Evolutionary conservation across 106 monocot genomes (phyloP), one percentile per base, ranked within the genome.

Genomic region (Platanthera zijinensis): DNA sequence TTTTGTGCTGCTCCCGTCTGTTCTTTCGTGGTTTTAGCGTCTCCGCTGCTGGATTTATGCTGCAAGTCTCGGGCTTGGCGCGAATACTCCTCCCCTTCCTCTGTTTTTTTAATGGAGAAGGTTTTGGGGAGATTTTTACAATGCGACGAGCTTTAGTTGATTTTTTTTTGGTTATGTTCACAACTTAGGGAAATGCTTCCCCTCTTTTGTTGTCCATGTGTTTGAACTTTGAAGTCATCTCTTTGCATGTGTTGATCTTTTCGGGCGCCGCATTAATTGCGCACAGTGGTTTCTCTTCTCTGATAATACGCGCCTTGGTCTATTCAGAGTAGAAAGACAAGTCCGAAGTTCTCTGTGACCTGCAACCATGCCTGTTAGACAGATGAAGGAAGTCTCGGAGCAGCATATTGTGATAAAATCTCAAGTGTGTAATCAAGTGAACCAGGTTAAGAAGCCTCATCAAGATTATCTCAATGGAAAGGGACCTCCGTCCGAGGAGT

Each of bases 371-470:
- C 83, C 86, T 61, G 54, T 81, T 28, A 74, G 83, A 49, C 86
- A 83, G 57, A 75, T 78, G 83, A 84, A 84, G 48, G 78, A 83
- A 46, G 74, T 48, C 77, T 72, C 86, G 62, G 78, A 83, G 74
- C 83, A 78, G 70, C 77, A 81, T 75, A 30, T 81, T 70, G 83
- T 86, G 57, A 83, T 86, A 77, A 86, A 86, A 39, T 50, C 69
- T 51, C 82, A 54, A 77, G 57, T 52, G 9, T 22, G 45, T 25
- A 75, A 63, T 74, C 22, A 75, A 54, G 48, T 66, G 64, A 72
- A 69, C 21, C 71, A 54, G 10, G 54, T 57, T 50, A 79, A 63
- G 28, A 74, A 77, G 76, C 69, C 54, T 76, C 63, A 82, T 18
- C 76, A 79, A 71, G 56, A 72, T 19, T 56, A 52, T 21, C 72